phyloP scores from a whole-genome alignment of 352 stramenopile genomes.

The Globisporangium carolinianum region DNA sequence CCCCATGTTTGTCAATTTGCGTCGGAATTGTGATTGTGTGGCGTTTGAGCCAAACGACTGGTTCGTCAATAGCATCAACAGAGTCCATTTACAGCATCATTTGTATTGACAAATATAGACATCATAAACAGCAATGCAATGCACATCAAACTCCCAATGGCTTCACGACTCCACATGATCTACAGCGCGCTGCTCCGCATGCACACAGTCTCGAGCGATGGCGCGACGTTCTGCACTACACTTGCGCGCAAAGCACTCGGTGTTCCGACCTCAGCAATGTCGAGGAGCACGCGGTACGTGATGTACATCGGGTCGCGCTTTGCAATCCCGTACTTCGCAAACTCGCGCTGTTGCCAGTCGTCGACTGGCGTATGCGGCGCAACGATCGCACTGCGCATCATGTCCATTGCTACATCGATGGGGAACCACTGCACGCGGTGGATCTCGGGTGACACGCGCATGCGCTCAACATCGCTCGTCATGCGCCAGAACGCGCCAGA shows the following conservation, averaged over 20 bases:
- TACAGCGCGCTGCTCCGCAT: conserved; percentile 6
- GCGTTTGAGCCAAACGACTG: neutral
- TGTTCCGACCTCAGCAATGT: conserved; percentile 24
- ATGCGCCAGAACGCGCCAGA: conserved; percentile 37
- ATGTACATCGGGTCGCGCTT: conserved; percentile 51
- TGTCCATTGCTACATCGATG: conserved; percentile 37
- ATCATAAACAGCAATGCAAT: no score
- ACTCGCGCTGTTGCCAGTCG: conserved; percentile 33
- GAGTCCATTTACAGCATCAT: no score
- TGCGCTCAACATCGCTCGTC: conserved; percentile 22
- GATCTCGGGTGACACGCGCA: conserved; percentile 47
- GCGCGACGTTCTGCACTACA: conserved; percentile 1
- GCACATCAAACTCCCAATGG: no score
- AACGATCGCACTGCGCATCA: conserved; percentile 27
- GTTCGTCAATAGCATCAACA: neutral
- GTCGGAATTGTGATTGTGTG: neutral
- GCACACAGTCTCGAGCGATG: conserved; percentile 7
- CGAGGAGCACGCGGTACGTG: conserved; percentile 32
- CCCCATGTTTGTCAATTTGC: conserved; percentile 4
- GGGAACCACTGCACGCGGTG: conserved; percentile 48
- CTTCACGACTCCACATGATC: neutral
- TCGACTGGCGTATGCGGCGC: conserved; percentile 26
- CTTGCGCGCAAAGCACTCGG: conserved; percentile 4
- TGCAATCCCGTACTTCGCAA: conserved; percentile 23
- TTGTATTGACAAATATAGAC: no score